Conservation (phyloP, 805 yeast species). For the Starmerella potacharoeniae region DNA sequence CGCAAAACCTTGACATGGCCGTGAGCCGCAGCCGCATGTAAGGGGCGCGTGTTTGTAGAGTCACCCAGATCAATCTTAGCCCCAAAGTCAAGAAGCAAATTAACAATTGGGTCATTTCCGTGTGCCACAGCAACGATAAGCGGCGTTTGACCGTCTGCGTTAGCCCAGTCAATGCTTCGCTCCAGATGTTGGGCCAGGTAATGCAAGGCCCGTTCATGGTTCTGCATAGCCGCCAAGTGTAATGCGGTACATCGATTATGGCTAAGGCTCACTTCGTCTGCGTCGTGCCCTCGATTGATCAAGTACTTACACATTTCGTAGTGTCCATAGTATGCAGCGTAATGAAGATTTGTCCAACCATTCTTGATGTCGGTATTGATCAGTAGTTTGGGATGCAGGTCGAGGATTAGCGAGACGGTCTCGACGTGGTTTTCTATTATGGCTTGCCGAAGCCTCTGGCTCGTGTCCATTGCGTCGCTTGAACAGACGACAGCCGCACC, state of each 20-base stretch:
- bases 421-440: conserved; percentile 49
- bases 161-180: conserved; percentile 45
- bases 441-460: conserved; percentile 56
- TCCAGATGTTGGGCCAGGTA: conserved; percentile 57
- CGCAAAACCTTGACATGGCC: conserved; percentile 51
- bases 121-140: conserved; percentile 54
- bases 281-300: conserved; percentile 47
- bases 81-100: conserved; percentile 56
- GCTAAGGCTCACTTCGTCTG: conserved; percentile 39
- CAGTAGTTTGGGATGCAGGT: conserved; percentile 55
- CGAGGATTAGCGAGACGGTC: conserved; percentile 53
- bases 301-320: conserved; percentile 51
- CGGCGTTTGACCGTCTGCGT: conserved; percentile 35
- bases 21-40: conserved; percentile 69
- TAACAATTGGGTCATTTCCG: conserved; percentile 53
- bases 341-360: conserved; percentile 79
- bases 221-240: conserved; percentile 54
- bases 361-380: conserved; percentile 55
- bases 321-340: conserved; percentile 64
- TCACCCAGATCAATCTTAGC: conserved; percentile 69
- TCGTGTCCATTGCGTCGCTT: conserved; percentile 43
- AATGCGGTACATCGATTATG: conserved; percentile 52
- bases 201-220: conserved; percentile 63
- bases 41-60: conserved; percentile 63
- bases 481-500: background rate